Evolutionary conservation across 169 alveolate species (phyloP).

Genomic region (Besnoitia besnoiti): DNA sequence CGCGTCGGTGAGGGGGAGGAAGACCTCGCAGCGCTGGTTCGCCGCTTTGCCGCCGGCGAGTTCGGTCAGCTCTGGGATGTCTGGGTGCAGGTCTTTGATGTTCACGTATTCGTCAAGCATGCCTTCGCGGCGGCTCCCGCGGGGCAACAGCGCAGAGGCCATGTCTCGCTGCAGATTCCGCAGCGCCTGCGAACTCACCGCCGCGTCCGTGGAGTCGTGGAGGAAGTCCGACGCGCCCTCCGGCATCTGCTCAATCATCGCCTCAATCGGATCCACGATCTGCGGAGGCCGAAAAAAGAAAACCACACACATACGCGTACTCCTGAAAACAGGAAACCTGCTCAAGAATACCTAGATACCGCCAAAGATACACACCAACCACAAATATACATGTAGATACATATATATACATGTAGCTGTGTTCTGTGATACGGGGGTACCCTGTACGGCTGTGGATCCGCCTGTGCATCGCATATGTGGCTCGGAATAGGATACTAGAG

Average conservation of each 20-base stretch:
- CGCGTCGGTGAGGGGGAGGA: neutral
- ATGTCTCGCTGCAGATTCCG: constrained; percentile 10
- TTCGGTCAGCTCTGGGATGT: constrained; percentile 4
- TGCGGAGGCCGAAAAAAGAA: neutral
- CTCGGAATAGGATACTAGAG: no score
- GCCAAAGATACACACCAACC: neutral
- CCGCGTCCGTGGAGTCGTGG: neutral
- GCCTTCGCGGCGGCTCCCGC: constrained; percentile 1
- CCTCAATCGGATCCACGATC: constrained; percentile 27
- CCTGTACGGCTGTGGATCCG: no score
- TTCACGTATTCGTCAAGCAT: constrained; percentile 26
- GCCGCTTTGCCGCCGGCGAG: constrained; percentile 41
- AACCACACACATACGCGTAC: neutral
- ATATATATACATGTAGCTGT: neutral
- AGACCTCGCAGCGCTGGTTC: constrained; percentile 36
- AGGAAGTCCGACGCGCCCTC: constrained; percentile 23
- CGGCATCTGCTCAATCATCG: constrained; percentile 21
- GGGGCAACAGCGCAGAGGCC: neutral
- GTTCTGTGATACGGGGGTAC: no score
- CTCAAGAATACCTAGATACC: neutral
- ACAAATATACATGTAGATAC: neutral
- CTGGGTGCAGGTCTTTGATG: constrained; percentile 18
- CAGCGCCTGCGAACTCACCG: constrained; percentile 24
- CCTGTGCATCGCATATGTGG: no score
- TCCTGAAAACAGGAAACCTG: no score